Percentiles rank a stretch among this genome's conserved stretches.
Conservation (phyloP, 495 filamentous ascomycete genomes). For the Penicillium simplicissimum region DNA sequence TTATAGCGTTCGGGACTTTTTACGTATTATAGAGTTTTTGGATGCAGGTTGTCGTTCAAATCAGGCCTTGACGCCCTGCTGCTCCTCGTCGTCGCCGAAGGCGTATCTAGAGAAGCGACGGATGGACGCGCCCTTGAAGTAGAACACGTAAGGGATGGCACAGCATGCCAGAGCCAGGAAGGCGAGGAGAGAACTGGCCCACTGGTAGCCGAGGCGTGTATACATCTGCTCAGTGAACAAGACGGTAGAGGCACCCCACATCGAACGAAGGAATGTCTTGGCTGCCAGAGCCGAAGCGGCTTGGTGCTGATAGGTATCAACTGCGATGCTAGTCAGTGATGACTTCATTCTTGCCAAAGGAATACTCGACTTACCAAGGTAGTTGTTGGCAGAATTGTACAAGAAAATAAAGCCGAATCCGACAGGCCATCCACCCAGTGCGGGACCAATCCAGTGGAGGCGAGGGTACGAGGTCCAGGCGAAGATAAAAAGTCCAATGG, state of each 20-base stretch:
- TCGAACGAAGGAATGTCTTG: conserved; percentile 75
- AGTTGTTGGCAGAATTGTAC: conserved; percentile 84
- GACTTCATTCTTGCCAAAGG: background rate
- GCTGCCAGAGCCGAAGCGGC: conserved; percentile 84
- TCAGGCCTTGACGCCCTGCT: conserved; percentile 30
- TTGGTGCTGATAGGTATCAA: conserved; percentile 82
- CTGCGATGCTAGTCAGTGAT: conserved; percentile 35
- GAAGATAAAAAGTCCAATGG: conserved; percentile 79
- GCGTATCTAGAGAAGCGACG: conserved; percentile 65
- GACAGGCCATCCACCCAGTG: conserved; percentile 71
- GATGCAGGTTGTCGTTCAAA: background rate
- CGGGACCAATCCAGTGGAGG: conserved; percentile 69
- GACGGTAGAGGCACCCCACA: conserved; percentile 75
- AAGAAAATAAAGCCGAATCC: conserved; percentile 87
- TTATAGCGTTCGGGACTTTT: background rate
- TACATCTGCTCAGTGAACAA: conserved; percentile 86
- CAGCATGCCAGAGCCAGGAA: conserved; percentile 74
- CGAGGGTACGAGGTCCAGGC: conserved; percentile 73
- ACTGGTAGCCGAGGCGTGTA: conserved; percentile 66
- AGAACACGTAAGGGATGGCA: conserved; percentile 75
- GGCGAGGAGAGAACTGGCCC: conserved; percentile 69
- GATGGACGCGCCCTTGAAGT: conserved; percentile 69
- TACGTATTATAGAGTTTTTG: background rate
- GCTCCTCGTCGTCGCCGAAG: conserved; percentile 56
- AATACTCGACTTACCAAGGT: conserved; percentile 48